Evolutionary conservation across 2,329 filamentous ascomycete genomes (phyloP).

Genomic region (Pseudopyricularia cyperi): DNA sequence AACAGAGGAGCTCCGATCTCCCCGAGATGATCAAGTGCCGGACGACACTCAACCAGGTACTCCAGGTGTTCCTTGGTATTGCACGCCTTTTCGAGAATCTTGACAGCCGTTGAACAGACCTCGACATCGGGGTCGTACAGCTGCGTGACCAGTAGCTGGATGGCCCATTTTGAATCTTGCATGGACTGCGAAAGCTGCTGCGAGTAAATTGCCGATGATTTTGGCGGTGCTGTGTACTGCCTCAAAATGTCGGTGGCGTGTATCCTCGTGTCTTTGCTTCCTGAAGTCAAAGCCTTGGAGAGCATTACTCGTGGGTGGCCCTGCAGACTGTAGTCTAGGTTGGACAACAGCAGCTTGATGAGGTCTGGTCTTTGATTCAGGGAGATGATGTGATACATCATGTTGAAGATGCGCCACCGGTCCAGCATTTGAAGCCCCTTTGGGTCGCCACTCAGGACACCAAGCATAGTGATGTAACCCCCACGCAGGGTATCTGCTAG

Average conservation of each 20-base stretch:
- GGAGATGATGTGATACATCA: slow-evolving; percentile 98
- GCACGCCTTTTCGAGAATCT: slow-evolving; percentile 94
- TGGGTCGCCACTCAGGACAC: slow-evolving; percentile 68
- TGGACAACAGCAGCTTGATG: slow-evolving; percentile 74
- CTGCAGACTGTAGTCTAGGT: slow-evolving; percentile 81
- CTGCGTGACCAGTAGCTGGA: slow-evolving; percentile 92
- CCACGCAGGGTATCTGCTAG: slow-evolving; percentile 78
- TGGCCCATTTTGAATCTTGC: slow-evolving; percentile 84
- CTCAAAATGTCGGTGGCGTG: slow-evolving; percentile 76
- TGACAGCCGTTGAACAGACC: slow-evolving; percentile 90
- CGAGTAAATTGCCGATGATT: slow-evolving; percentile 15
- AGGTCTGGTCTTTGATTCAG: slow-evolving; percentile 82
- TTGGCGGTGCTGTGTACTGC: slow-evolving; percentile 62
- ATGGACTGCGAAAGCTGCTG: slow-evolving; percentile 21
- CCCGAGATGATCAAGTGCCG: slow-evolving; percentile 85
- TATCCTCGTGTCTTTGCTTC: slow-evolving; percentile 83
- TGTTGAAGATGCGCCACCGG: slow-evolving; percentile 96
- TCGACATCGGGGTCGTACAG: slow-evolving; percentile 95
- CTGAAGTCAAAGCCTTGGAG: slow-evolving; percentile 85
- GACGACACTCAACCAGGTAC: slow-evolving; percentile 92
- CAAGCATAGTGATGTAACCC: slow-evolving; percentile 89
- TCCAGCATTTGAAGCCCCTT: slow-evolving; percentile 84
- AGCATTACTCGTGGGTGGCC: slow-evolving; percentile 86
- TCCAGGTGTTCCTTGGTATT: slow-evolving; percentile 84
- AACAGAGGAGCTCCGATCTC: slow-evolving; percentile 92